A percentile compares a stretch with the other conserved stretches of the same genome.
Conservation (phyloP, 2,329 filamentous ascomycete genomes). For the Diplodia mutila region DNA sequence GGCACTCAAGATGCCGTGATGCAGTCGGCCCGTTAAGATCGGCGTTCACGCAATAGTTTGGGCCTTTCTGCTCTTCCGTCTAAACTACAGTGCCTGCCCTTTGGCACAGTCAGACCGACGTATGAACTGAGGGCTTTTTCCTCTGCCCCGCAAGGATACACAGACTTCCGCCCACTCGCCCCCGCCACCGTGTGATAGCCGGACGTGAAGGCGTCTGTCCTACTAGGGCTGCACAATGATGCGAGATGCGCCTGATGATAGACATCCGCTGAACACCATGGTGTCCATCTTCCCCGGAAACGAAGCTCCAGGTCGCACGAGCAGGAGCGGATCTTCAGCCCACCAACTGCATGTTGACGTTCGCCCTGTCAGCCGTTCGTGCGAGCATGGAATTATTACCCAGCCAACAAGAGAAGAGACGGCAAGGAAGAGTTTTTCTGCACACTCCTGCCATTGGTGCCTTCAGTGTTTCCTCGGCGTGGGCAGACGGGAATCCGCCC, state of each 20-base stretch:
- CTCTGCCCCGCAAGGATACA: background rate
- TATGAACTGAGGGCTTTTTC: background rate
- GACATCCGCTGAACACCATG: background rate
- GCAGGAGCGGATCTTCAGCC: conserved; percentile 12
- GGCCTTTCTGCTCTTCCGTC: background rate
- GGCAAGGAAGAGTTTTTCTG: background rate
- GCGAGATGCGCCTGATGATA: background rate
- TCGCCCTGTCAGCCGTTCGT: background rate
- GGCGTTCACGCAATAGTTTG: background rate
- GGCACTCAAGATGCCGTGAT: background rate
- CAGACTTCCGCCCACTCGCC: background rate
- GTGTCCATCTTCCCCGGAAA: background rate
- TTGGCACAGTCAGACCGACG: background rate
- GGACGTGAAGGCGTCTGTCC: background rate
- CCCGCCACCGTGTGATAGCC: background rate
- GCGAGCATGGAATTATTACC: background rate
- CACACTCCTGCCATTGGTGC: background rate
- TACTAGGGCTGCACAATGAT: background rate
- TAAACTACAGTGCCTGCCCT: background rate
- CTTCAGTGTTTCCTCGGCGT: background rate
- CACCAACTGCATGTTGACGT: conserved; percentile 9
- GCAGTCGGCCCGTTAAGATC: background rate
- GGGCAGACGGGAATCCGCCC: background rate
- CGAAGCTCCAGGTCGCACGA: background rate
- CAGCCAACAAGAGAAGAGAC: background rate